Conservation (phyloP, 2,329 filamentous ascomycete genomes). For the Xylaria sp. region DNA sequence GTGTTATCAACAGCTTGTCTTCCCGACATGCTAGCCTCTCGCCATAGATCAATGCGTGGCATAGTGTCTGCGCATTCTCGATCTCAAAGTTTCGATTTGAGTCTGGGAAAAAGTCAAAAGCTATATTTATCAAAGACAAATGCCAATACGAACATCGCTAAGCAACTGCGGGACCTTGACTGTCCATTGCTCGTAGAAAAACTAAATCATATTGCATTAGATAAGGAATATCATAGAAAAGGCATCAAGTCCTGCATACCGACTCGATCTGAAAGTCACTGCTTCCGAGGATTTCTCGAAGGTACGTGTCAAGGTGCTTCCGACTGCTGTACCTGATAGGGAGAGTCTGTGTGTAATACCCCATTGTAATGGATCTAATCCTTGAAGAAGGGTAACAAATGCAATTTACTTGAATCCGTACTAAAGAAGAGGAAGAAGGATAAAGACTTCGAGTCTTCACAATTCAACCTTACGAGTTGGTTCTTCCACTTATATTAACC, state of each 20-base stretch:
- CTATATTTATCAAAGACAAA: not conserved
- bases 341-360: conserved; percentile 16
- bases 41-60: not conserved
- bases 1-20: not conserved
- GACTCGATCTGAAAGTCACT: conserved; percentile 13
- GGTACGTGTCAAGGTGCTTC: conserved; percentile 4
- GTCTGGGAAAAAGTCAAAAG: not conserved
- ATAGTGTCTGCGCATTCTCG: conserved; percentile 15
- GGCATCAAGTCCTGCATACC: conserved; percentile 4
- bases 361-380: conserved; percentile 3
- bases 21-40: too few relatives aligned
- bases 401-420: not conserved
- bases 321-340: conserved; percentile 22
- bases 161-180: conserved; percentile 18
- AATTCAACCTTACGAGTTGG: conserved; percentile 1
- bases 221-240: not conserved
- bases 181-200: conserved; percentile 23
- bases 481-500: conserved; percentile 8
- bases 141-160: conserved; percentile 1
- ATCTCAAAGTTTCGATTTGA: conserved; percentile 17
- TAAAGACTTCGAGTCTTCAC: not conserved
- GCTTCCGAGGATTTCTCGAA: conserved; percentile 17
- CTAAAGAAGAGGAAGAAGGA: not conserved
- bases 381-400: not conserved
- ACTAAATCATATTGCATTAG: not conserved